These are phyloP conservation scores for Simplicillium aogashimaense DNA, from an alignment of 2,329 filamentous ascomycete genomes.

Conservation along the genomic window DNA sequence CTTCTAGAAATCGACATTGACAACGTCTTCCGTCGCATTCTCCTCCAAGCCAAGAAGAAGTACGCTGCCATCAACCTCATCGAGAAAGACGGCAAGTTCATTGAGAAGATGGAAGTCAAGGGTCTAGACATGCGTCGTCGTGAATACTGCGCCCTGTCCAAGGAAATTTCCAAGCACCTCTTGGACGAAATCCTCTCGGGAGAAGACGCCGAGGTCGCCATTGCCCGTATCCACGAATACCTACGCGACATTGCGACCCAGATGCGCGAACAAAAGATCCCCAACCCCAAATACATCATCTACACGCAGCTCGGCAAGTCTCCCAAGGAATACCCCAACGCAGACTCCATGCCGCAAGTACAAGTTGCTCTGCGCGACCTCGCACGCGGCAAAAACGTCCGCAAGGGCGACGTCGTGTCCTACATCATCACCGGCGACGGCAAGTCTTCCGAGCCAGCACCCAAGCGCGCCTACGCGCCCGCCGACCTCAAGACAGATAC, in stretches of 20 bases:
- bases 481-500: conserved; percentile 73
- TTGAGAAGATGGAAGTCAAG: conserved; percentile 96
- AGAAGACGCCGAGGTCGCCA: conserved; percentile 78
- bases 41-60: conserved; percentile 98
- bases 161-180: conserved; percentile 83
- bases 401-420: conserved; percentile 90
- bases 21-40: conserved; percentile 86
- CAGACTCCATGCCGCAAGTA: conserved; percentile 90
- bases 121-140: conserved; percentile 95
- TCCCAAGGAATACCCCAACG: conserved; percentile 88
- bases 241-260: conserved; percentile 72
- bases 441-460: conserved; percentile 56
- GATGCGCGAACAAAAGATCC: conserved; percentile 73
- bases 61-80: conserved; percentile 95
- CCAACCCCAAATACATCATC: conserved; percentile 86
- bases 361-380: conserved; percentile 89
- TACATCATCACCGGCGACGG: conserved; percentile 82
- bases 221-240: conserved; percentile 88
- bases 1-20: conserved; percentile 97
- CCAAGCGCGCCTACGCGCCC: conserved; percentile 82
- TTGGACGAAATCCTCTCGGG: conserved; percentile 93
- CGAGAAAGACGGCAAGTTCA: conserved; percentile 77
- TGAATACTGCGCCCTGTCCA: conserved; percentile 92
- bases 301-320: conserved; percentile 95
- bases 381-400: conserved; percentile 75